Evolutionary conservation across 2,329 filamentous ascomycete genomes (phyloP).

Genomic region (Penicillium capsulatum): DNA sequence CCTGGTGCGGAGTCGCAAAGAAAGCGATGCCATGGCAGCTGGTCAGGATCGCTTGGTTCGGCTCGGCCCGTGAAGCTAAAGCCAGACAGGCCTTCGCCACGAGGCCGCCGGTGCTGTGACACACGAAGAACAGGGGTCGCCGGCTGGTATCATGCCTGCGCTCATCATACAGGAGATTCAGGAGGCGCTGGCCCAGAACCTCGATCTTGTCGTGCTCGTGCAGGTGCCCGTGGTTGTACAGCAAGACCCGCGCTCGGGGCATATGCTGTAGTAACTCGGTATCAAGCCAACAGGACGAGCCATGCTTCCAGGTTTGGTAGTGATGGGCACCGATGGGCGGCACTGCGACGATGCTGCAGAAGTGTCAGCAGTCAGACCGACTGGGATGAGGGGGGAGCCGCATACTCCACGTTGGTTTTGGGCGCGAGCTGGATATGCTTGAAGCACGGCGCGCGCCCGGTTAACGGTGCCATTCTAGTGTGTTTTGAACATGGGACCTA

Average conservation of each 20-base stretch:
- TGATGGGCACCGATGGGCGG: constrained; percentile 35
- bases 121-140: constrained; percentile 58
- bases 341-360: constrained; percentile 32
- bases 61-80: constrained; percentile 26
- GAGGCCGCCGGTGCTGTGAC: constrained; percentile 58
- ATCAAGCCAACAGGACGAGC: constrained; percentile 24
- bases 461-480: constrained; percentile 15
- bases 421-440: constrained; percentile 11
- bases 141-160: constrained; percentile 17
- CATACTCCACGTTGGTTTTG: constrained; percentile 28
- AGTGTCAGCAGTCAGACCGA: background rate
- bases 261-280: constrained; percentile 20
- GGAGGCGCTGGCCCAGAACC: constrained; percentile 21
- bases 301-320: constrained; percentile 26
- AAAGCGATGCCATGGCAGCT: constrained; percentile 61
- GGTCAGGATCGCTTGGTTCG: constrained; percentile 43
- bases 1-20: constrained; percentile 60
- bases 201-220: constrained; percentile 27
- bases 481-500: too few relatives aligned
- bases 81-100: constrained; percentile 56
- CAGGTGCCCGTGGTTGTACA: constrained; percentile 29
- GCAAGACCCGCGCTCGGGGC: constrained; percentile 25
- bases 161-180: constrained; percentile 23
- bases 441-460: constrained; percentile 14
- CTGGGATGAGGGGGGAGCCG: constrained; percentile 3